Base-by-base conservation (phyloP, 192 early-diverging fungal species). In the Coemansia sp. region DNA sequence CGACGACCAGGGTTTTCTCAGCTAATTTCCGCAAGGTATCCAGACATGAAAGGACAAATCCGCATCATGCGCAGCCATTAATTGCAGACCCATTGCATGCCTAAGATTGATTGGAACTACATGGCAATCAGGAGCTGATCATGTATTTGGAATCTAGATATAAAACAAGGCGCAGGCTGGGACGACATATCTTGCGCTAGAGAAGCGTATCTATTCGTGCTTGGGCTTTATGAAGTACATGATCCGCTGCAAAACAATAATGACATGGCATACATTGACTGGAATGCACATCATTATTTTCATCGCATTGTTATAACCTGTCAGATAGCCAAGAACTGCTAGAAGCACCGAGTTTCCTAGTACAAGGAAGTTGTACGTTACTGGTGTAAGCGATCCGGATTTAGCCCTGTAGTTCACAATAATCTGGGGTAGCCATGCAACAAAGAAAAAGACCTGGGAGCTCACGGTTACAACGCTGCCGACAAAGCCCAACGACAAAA, bases 401-500 rank as follows among this genome's bases (percentile, higher is more conserved):
- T 45, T 41, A 0, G 66, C 34, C n/a, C 34, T 54, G n/a, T 27
- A 40, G 10, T 67, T 60, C 0, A 67, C 41, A 9, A 67, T 31
- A 16, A 67, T 19, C 66, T 67, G 66, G 31, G 66, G 66, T 41
- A 67, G n/a, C 53, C 56, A 57, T 33, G 54, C 35, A 3, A 67
- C 66, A 21, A 41, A 57, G 2, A 19, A 33, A 4, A 54, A 46
- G 16, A 44, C 42, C 1, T 19, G 2, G 16, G 19, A 8, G 17
- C 56, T 35, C 27, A 29, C 17, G 16, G 6, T 6, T 5, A 39
- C 5, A 14, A 59, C n/a, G 24, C 35, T 21, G 3, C 16, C 16
- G 3, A 45, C 9, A 56, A 67, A 67, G 2, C 31, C 56, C 27
- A 31, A 16, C 56, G 56, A 34, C 59, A 39, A 57, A 45, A 33